Evolutionary conservation across 306 rosid species (phyloP).

Genomic region (Inga leiocalycina): DNA sequence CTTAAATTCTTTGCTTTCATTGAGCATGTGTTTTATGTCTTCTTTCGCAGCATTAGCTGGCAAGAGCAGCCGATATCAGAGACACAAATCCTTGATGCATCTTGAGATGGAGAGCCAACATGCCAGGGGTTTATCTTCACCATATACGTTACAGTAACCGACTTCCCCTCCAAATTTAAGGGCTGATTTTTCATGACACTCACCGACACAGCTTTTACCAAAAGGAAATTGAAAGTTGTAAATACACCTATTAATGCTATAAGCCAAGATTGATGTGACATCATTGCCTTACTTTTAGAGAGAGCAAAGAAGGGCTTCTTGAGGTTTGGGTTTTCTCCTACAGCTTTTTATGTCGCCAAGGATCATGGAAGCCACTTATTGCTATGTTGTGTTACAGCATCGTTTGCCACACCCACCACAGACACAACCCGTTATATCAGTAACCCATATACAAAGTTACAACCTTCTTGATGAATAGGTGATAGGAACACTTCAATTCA

Average conservation of each 20-base stretch:
- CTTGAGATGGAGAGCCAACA: conserved; percentile 99
- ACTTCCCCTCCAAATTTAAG: not conserved
- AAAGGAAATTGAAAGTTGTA: conserved; percentile 13
- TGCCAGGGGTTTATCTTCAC: conserved; percentile 78
- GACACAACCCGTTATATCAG: conserved; percentile 30
- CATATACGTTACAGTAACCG: conserved; percentile 43
- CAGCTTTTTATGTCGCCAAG: conserved; percentile 25
- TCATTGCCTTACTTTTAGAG: conserved; percentile 13
- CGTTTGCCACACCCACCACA: conserved; percentile 23
- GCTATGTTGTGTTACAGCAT: conserved; percentile 26
- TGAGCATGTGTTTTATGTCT: conserved; percentile 10
- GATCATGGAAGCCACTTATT: conserved; percentile 40
- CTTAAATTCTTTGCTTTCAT: conserved; percentile 11
- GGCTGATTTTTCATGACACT: conserved; percentile 3
- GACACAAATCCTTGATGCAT: conserved; percentile 88
- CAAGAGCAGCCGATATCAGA: conserved; percentile 80
- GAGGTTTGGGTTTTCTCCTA: conserved; percentile 25
- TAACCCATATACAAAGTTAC: conserved; percentile 10
- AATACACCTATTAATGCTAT: conserved; percentile 3
- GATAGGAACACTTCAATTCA: conserved; percentile 32
- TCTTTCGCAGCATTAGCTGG: conserved; percentile 76
- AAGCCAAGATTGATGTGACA: conserved; percentile 27
- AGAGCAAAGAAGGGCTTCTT: conserved; percentile 1
- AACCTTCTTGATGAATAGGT: conserved; percentile 34
- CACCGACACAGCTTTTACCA: conserved; percentile 29